Evolutionary conservation across 495 filamentous ascomycete species (phyloP), one percentile per base, ranked within the genome.

Genomic region (Talaromyces ruber): DNA sequence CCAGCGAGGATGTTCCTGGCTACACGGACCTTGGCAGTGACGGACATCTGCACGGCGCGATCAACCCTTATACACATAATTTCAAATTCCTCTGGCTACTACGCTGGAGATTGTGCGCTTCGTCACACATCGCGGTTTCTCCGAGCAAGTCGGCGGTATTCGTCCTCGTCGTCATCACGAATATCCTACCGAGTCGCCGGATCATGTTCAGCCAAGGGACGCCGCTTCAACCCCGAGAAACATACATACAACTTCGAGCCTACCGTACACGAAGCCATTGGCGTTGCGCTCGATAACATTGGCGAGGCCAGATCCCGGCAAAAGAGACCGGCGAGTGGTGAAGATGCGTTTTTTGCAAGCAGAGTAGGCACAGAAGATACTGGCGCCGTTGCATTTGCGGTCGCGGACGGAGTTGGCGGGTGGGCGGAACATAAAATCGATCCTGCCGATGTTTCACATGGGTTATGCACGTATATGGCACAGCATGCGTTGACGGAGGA

Each of bases 341-440:
- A 98, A 71, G 94, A 99, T 83, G 90, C 95, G 32, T 98, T 97
- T 73, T 98, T 99, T 74, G 86, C 94, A 39, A 89, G 88, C 66
- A 84, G 82, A 11, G 76, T 96, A 29, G 85, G 87, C 51, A 81
- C 74, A 74, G 14, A 74, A 74, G 26, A 76, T 87, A 34, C 67
- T n/a, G 67, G 70, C 12, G 68, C 74, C 6, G 66, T 80, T 29
- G 92, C 93, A 0, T 85, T 98, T 64, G 94, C 91, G 5, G 85
- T 99, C 21, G 89, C 93, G 54, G 94, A 98, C 69, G 94, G 94
- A 8, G 94, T 99, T 2, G 94, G 94, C 24, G 94, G 94, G 47
- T 99, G 94, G 91, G 82, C 85, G 50, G 90, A 97, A 64, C 89
- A 86, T 43, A 91, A 91, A 26, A 86, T 98, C 51, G 93, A 99